phyloP scores from a whole-genome alignment of 139 green algal genomes.

The Ettlia oleoabundans region DNA sequence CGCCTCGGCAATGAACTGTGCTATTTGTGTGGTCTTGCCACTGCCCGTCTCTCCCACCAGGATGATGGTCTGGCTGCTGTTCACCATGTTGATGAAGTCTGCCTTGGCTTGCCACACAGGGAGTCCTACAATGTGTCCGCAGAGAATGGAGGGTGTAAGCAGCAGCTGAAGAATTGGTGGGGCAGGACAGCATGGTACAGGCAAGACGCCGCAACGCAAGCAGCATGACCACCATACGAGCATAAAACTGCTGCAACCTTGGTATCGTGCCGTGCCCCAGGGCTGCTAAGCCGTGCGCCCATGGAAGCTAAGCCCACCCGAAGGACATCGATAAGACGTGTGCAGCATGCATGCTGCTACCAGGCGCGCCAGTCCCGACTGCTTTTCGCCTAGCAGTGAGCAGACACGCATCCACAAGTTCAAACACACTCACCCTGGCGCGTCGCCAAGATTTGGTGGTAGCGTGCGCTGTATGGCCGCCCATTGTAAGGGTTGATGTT shows the following conservation, averaged over 20 bases:
- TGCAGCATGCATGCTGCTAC: background rate
- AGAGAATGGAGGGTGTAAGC: background rate
- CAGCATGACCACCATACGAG: too few relatives aligned
- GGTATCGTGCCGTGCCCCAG: too few relatives aligned
- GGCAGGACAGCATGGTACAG: too few relatives aligned
- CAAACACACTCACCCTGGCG: slow-evolving; percentile 53
- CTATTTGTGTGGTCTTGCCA: slow-evolving; percentile 99
- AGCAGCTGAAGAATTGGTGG: too few relatives aligned
- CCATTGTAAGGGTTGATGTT: slow-evolving; percentile 85
- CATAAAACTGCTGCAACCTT: too few relatives aligned
- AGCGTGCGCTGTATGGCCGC: slow-evolving; percentile 80
- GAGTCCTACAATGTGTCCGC: slow-evolving; percentile 74
- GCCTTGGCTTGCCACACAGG: slow-evolving; percentile 96
- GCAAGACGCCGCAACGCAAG: too few relatives aligned
- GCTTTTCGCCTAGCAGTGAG: background rate
- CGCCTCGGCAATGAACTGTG: slow-evolving; percentile 95
- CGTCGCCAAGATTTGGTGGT: slow-evolving; percentile 95
- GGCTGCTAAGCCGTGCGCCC: too few relatives aligned
- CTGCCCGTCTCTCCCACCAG: slow-evolving; percentile 97
- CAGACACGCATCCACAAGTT: background rate
- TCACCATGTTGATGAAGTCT: slow-evolving; percentile 94
- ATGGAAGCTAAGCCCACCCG: too few relatives aligned
- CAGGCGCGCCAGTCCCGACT: too few relatives aligned
- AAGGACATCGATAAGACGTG: too few relatives aligned
- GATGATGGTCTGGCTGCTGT: slow-evolving; percentile 95